Evolutionary conservation across 129 eudicot genomes (phyloP), one percentile per base, ranked within the genome.

Genomic region (Ambrosia artemisiifolia): DNA sequence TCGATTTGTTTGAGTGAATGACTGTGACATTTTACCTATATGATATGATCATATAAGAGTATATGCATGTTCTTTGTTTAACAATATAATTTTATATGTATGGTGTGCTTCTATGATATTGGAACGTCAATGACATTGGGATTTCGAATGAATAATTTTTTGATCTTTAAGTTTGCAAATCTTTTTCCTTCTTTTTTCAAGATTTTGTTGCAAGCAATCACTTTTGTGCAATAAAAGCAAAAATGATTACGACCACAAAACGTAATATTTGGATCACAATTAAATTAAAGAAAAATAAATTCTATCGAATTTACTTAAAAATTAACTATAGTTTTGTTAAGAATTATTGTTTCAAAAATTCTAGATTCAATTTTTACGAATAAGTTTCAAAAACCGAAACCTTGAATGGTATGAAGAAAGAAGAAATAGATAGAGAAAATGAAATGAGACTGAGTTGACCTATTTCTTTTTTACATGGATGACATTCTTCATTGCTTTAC

Each of bases 1-100:
- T 14, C 85, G 68, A 61, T 81, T 87, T 79, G 96, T 85, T 70
- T 87, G 59, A 82, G 61, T 63, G 59, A 64, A 17, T 32, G 24
- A 54, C 47, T 10, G 40, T 67, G 48, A 24, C 1, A 53, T 64
- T 47, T 18, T 24, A 59, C 35, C 24, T 43, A 40, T 54, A 38
- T 12, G 11, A 28, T 54, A 75, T 54, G 66, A 48, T 59, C 28
- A 36, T 0, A 36, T 1, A 20, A 51, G 40, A 18, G 18, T 65
- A 30, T 65, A 6, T 24, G 28, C 28, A 24, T 56, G 12, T 56
- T 48, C 32, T 68, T 68, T 38, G 33, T 60, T 46, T 18, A 3
- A 8, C 7, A 7, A 50, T n/a, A 5, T 36, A 63, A 69, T 62
- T 38, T 24, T 42, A 48, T 49, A 28, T 24, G 65, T 62, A 28